Base-by-base conservation (phyloP, 192 early-diverging fungal genomes). In the Coemansia sp. region DNA sequence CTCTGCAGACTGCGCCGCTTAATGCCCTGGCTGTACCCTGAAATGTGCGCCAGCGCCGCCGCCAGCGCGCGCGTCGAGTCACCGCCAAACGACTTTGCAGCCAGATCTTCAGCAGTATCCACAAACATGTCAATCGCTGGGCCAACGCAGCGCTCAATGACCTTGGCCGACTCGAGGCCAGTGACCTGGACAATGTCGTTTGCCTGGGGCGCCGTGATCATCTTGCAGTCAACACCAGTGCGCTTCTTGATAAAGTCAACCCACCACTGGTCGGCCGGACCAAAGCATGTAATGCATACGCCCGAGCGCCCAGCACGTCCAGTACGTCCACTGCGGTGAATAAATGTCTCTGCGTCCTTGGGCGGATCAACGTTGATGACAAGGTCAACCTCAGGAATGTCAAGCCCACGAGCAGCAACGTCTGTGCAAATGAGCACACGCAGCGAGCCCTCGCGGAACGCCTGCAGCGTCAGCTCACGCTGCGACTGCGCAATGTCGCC, bases 291-390 rank as follows among this genome's bases (percentile, higher is more conserved):
- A 29, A 98, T 90, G 71, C 95, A 97, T 15, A 87, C 82, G 47
- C 96, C 95, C 25, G 82, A 85, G 43, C 88, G 89, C 38, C 93
- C 92, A 47, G 94, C 93, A 75, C 96, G 93, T 37, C 94, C 96
- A 1, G 95, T 97, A 73, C 96, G 87, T 17, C 96, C 96, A 47
- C 91, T 92, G 56, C 96, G 89, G 82, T 98, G 96, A 49, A 98
- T 93, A 72, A 97, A 98, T 21, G 89, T 87, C 70, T 98, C 94
- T 19, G 94, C 84, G 73, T 98, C 95, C 73, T 87, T 86, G 60
- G 94, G 95, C 48, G 94, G 95, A 66, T 97, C 93, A 67, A 89
- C 89, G 82, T 98, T 97, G 84, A 98, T 93, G 19, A 98, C 96
- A 38, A 98, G 81, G 84, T 97, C 96, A 51, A 97, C 93, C 82